Evolutionary conservation across 768 basidiomycete genomes (phyloP), one percentile per base, ranked within the genome.

Genomic region (Mycena galericulata): DNA sequence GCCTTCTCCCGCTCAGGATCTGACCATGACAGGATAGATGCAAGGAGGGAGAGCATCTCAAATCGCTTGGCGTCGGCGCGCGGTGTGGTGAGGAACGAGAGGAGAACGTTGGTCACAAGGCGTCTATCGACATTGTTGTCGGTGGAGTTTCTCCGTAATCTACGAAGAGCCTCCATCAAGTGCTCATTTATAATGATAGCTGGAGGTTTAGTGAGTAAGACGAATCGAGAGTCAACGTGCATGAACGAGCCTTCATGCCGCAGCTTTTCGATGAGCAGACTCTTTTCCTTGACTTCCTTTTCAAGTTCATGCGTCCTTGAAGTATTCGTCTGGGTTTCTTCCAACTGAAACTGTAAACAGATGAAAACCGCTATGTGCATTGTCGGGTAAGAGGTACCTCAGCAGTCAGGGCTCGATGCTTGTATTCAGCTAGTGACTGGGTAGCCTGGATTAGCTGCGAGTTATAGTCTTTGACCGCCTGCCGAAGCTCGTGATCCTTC

Each of bases 121-220:
- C 96, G 91, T 56, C 94, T 84, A 78, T 99, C 97, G 29, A 99
- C 97, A 72, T 95, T 98, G 50, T 89, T 94, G 70, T 95, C 97
- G 9, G 93, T 88, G 0, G 94, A 91, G 66, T 90, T 94, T 71
- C 91, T 92, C 50, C 95, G 90, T 55, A 99, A 86, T 26, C 98
- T 91, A 15, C 97, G 94, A n/a, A 99, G 88, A 4, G 98, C 98
- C 79, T 99, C 97, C 74, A 96, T 98, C 14, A 99, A 85, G 75
- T 99, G 98, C 76, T 99, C 98, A 72, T 99, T 99, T 77, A 97
- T 90, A 66, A 98, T 97, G 17, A 99, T 96, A 56, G 93, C 97
- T 97, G 71, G 15, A 41, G 11, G 36, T n/a, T 27, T 29, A 29
- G 59, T 47, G 36, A 72, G 62, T 30, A 50, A 59, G n/a, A 67